Evolutionary conservation across 257 asterid species (phyloP).

Genomic region (Schizonepeta tenuifolia): DNA sequence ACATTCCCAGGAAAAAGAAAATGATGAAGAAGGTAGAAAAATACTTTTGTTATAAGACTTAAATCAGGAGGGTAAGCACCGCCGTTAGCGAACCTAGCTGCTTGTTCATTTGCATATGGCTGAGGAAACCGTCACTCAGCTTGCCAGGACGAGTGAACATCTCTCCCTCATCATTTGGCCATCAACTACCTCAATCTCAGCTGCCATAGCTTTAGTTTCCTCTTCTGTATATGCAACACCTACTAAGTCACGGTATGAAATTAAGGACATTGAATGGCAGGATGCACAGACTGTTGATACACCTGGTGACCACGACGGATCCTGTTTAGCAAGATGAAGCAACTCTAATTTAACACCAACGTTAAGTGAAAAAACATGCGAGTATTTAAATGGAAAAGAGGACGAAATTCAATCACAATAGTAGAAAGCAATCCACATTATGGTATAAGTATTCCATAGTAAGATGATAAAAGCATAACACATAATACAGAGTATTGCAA

Average conservation of each 20-base stretch:
- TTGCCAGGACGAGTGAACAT: constrained; percentile 82
- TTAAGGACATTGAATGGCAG: constrained; percentile 70
- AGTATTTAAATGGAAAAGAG: background rate
- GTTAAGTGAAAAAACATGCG: background rate
- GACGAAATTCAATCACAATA: constrained; percentile 1
- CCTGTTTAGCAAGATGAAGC: constrained; percentile 37
- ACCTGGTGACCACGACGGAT: constrained; percentile 66
- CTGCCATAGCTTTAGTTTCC: constrained; percentile 83
- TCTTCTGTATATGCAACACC: constrained; percentile 82
- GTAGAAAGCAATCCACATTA: background rate
- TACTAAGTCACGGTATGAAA: constrained; percentile 68
- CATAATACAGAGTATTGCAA: background rate
- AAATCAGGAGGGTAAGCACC: constrained; percentile 87
- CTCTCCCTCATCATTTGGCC: constrained; percentile 85
- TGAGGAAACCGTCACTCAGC: constrained; percentile 74
- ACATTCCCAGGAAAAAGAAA: background rate
- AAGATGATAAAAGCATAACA: background rate
- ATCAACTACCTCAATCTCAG: constrained; percentile 79
- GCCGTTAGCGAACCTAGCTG: constrained; percentile 83
- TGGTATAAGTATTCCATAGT: background rate
- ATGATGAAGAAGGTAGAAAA: constrained; percentile 23
- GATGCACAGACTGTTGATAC: constrained; percentile 73
- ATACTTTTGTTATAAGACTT: constrained; percentile 75
- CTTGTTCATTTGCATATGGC: constrained; percentile 74
- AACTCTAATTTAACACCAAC: background rate